phyloP scores from a whole-genome alignment of 2,329 filamentous ascomycete genomes.

The Mollisiaceae sp. region DNA sequence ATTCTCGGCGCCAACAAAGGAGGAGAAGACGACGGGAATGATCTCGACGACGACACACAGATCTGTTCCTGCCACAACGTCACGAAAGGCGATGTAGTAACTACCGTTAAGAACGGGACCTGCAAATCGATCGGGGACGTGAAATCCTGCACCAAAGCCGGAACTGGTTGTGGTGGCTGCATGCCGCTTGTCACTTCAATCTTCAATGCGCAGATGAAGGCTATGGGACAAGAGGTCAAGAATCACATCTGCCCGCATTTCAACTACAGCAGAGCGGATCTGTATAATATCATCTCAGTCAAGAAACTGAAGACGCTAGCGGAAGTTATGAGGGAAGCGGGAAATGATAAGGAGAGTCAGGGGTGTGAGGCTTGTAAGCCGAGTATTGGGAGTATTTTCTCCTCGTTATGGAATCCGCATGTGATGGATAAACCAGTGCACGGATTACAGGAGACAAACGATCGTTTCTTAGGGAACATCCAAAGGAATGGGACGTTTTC shows the following conservation, averaged over 20 bases:
- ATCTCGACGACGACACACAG: conserved; percentile 83
- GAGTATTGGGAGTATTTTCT: conserved; percentile 77
- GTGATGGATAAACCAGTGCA: conserved; percentile 73
- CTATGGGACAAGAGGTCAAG: conserved; percentile 84
- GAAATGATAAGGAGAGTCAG: conserved; percentile 71
- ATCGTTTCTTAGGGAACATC: conserved; percentile 86
- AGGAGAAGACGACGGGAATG: conserved; percentile 75
- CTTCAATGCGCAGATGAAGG: conserved; percentile 86
- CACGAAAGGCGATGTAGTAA: conserved; percentile 79
- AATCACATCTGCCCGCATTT: conserved; percentile 89
- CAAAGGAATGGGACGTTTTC: conserved; percentile 92
- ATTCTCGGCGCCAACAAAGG: conserved; percentile 79
- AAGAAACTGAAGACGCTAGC: conserved; percentile 75
- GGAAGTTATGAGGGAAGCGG: conserved; percentile 79
- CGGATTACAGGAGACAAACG: conserved; percentile 89
- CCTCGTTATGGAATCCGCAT: conserved; percentile 83
- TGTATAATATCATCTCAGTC: conserved; percentile 89
- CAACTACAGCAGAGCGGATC: conserved; percentile 78
- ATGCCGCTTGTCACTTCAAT: conserved; percentile 88
- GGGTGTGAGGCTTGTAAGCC: conserved; percentile 91
- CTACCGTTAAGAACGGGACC: conserved; percentile 73
- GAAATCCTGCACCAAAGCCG: conserved; percentile 90
- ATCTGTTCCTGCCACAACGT: conserved; percentile 96
- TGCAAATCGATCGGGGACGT: conserved; percentile 84
- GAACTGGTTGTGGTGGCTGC: conserved; percentile 88